Conservation (phyloP, 805 yeast species). For the Ogataea paradorogensis region DNA sequence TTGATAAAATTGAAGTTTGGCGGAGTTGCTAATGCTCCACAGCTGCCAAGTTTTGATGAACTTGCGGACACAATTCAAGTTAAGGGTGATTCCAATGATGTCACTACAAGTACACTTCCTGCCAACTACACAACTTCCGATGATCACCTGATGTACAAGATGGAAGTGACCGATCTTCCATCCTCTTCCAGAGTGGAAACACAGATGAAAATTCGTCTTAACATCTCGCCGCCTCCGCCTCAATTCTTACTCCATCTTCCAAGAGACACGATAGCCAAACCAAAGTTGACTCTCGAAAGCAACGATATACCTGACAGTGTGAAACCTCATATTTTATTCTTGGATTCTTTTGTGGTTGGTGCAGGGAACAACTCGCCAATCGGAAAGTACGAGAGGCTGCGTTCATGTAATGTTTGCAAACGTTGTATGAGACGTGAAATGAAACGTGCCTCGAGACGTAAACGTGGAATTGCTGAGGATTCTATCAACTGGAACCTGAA, state of each 20-base stretch:
- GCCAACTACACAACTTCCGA: constrained; percentile 25
- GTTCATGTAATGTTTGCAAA: constrained; percentile 71
- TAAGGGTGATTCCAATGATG: constrained; percentile 23
- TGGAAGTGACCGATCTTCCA: constrained; percentile 65
- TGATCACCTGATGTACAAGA: constrained; percentile 37
- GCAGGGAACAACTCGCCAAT: constrained; percentile 9
- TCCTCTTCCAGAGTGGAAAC: constrained; percentile 89
- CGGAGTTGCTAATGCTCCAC: constrained; percentile 14
- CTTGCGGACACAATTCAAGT: constrained; percentile 8
- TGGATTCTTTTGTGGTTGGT: constrained; percentile 76
- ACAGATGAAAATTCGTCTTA: constrained; percentile 75
- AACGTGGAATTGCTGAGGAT: constrained; percentile 72
- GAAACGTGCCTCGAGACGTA: constrained; percentile 90
- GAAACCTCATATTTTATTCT: constrained; percentile 52
- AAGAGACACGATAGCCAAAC: constrained; percentile 81
- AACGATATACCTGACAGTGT: constrained; percentile 48
- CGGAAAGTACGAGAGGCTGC: constrained; percentile 17
- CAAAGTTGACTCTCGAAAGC: constrained; percentile 65
- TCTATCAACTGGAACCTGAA: constrained; percentile 75
- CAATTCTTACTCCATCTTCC: constrained; percentile 77
- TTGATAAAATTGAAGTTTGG: constrained; percentile 56
- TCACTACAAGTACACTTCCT: constrained; percentile 30
- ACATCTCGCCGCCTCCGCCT: constrained; percentile 73
- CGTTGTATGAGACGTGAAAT: constrained; percentile 91
- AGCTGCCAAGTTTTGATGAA: constrained; percentile 9